These are phyloP conservation scores for Erodium moschatum DNA, from an alignment of 441 rosid species.

Conservation along the genomic window DNA sequence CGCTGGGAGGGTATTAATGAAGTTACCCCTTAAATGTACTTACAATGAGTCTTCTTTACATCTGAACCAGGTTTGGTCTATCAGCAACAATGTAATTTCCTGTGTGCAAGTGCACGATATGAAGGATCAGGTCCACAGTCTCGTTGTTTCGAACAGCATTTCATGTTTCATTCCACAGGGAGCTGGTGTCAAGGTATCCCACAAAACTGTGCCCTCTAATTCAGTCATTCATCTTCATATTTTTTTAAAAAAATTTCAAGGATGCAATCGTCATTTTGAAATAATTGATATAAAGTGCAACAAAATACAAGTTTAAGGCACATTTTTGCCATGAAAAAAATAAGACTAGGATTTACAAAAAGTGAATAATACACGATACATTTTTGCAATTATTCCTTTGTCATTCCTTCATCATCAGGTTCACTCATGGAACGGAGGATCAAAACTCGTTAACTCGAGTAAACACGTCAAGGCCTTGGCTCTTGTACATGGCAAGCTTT, in stretches of 20 bases:
- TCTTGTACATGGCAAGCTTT: slow-evolving; percentile 50
- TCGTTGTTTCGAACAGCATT: slow-evolving; percentile 41
- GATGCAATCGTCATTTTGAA: background rate
- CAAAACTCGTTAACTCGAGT: slow-evolving; percentile 41
- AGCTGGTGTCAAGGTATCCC: slow-evolving; percentile 60
- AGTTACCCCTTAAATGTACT: background rate
- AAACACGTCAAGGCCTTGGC: slow-evolving; percentile 48
- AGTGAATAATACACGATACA: no score
- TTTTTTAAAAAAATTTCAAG: no score
- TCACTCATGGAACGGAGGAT: slow-evolving; percentile 58
- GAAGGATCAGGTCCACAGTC: slow-evolving; percentile 58
- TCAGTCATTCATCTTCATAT: no score
- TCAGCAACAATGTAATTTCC: slow-evolving; percentile 30
- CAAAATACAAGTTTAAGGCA: no score
- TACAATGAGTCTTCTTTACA: background rate
- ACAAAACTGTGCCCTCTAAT: background rate
- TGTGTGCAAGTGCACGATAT: slow-evolving; percentile 59
- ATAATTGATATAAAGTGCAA: no score
- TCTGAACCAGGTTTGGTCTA: slow-evolving; percentile 46
- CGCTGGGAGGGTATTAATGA: no score
- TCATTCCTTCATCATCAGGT: slow-evolving; percentile 27
- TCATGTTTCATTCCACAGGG: slow-evolving; percentile 69
- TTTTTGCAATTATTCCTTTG: background rate
- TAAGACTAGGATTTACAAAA: no score
- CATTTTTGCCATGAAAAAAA: no score